Base-by-base conservation (phyloP, 371 early-diverging fungal genomes). In the Apophysomyces trapeziformis region DNA sequence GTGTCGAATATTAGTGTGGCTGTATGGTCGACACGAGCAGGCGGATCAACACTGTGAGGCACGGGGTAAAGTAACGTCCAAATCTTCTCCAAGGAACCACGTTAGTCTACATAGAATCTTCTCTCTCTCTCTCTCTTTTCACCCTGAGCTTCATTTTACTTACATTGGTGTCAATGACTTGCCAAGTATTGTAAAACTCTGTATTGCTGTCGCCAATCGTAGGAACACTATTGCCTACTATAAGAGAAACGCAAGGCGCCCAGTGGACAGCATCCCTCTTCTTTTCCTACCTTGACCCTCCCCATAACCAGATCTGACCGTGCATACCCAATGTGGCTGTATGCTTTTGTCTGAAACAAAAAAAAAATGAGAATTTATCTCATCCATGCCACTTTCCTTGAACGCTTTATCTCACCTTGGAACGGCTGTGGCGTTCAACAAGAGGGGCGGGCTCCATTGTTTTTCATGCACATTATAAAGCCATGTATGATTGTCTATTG, bases 301-400 rank as follows among this genome's bases (percentile, higher is more conserved):
- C 79, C 79, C 79, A 79, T 32, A 79, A 59, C 79, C 79, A 79
- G 11, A 74, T 57, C 35, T 68, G 72, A 6, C 74, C 74, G 46
- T 74, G 72, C 26, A 67, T 67, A 66, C 74, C 74, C 18, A 74
- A 58, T 32, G 70, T 68, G 8, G 71, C 73, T 5, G 74, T 68
- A 65, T 79, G 73, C 41, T 73, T 70, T 26, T 76, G 70, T 41
- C 74, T 76, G 65, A 36, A 61, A 35, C 7, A 38, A 4, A 57
- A 16, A 36, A 58, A 8, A 43, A 61, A 39, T 39, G 36, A 36
- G 32, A 35, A 63, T 41, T 14, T 21, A 47, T 14, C 58, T 63
- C 45, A 62, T 46, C 37, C 60, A 57, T 60, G 54, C 0, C 58
- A 44, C 35, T 35, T 63, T 43, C n/a, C 35, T 13, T 41, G 39